Percentiles rank a stretch among this genome's conserved stretches.
Evolutionary conservation across 1,139 yeast genomes (phyloP).

Genomic region (Yamadazyma friedrichii): DNA sequence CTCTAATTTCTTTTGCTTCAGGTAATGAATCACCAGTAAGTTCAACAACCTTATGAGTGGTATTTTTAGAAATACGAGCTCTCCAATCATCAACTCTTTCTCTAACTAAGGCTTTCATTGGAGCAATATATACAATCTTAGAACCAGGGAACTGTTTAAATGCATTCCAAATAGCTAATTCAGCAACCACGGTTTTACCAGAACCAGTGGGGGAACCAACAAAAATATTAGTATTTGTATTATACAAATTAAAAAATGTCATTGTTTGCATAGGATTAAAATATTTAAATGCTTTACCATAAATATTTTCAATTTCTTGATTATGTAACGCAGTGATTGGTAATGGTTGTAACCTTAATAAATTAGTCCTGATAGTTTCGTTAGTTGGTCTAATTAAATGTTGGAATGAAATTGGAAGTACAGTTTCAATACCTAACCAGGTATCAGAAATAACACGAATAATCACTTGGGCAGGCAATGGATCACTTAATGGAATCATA

Average conservation of each 20-base stretch:
- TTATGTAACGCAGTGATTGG: conserved; percentile 82
- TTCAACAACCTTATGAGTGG: conserved; percentile 77
- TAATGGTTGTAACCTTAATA: conserved; percentile 78
- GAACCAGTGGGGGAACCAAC: conserved; percentile 99
- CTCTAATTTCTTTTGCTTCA: conserved; percentile 78
- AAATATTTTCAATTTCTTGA: conserved; percentile 64
- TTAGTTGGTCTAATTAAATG: conserved; percentile 87
- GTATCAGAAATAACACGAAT: conserved; percentile 77
- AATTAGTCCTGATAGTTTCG: conserved; percentile 79
- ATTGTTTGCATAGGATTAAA: conserved; percentile 99
- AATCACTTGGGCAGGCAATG: conserved; percentile 83
- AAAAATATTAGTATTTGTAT: conserved; percentile 74
- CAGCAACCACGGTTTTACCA: conserved; percentile 97
- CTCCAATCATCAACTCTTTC: conserved; percentile 98
- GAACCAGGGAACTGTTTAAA: conserved; percentile 76
- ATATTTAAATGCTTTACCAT: conserved; percentile 65
- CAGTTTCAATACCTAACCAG: conserved; percentile 87
- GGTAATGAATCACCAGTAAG: conserved; percentile 97
- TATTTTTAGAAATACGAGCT: conserved; percentile 58
- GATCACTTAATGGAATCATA: conserved; percentile 88
- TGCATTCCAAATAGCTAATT: conserved; percentile 96
- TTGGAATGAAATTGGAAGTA: conserved; percentile 81
- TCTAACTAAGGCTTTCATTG: conserved; percentile 97
- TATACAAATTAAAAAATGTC: conserved; percentile 88
- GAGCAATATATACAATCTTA: conserved; percentile 93